phyloP scores from a whole-genome alignment of 2,329 filamentous ascomycete genomes.

The Sclerotinia sclerotiorum region DNA sequence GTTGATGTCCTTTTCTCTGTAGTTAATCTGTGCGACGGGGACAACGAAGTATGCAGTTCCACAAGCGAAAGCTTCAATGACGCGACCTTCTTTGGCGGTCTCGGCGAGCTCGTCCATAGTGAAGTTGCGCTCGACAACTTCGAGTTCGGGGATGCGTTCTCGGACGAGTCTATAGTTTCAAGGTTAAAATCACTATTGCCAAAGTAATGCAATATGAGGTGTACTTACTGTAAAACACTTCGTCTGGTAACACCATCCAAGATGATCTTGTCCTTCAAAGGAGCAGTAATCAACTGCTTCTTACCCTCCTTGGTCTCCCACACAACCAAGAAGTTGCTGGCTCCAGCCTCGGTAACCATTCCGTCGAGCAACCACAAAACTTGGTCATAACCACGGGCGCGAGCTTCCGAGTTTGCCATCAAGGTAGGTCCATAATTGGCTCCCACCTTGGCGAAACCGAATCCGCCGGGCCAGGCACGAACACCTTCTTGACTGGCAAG shows the following conservation, averaged over 20 bases:
- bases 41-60: conserved; percentile 81
- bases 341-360: conserved; percentile 86
- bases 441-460: conserved; percentile 88
- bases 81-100: conserved; percentile 70
- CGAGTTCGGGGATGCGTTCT: conserved; percentile 42
- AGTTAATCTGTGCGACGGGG: conserved; percentile 66
- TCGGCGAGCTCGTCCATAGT: conserved; percentile 75
- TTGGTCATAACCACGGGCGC: conserved; percentile 75
- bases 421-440: conserved; percentile 90
- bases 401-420: conserved; percentile 73
- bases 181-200: background rate
- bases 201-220: background rate
- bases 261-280: conserved; percentile 78
- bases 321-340: conserved; percentile 87
- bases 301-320: conserved; percentile 67
- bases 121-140: conserved; percentile 80
- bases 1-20: conserved; percentile 61
- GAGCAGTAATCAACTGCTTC: conserved; percentile 76
- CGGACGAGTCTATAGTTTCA: conserved; percentile 17
- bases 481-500: conserved; percentile 79
- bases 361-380: conserved; percentile 89
- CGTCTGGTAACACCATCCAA: conserved; percentile 85
- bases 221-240: conserved; percentile 71
- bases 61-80: conserved; percentile 82
- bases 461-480: conserved; percentile 89